Percentiles rank a stretch among this genome's conserved stretches.
phyloP scores from a whole-genome alignment of 148 eudicot species.

The Camellia granthamiana region DNA sequence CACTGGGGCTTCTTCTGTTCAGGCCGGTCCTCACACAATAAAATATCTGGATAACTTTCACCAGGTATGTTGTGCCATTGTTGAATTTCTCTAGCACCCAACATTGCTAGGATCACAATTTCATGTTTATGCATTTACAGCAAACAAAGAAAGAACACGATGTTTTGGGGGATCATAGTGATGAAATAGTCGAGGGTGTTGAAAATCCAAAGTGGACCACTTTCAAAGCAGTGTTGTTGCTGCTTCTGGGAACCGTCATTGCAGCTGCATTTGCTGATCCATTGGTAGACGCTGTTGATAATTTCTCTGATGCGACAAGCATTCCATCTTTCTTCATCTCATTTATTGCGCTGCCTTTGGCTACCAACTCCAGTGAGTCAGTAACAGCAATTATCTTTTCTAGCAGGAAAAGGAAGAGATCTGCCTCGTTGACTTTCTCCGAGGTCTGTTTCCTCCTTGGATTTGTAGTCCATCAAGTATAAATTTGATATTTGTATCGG shows the following conservation, averaged over 20 bases:
- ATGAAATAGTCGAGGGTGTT: conserved; percentile 30
- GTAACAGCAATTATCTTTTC: conserved; percentile 90
- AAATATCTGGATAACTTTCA: conserved; percentile 33
- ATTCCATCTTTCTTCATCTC: conserved; percentile 95
- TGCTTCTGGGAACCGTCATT: conserved; percentile 62
- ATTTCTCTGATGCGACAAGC: conserved; percentile 78
- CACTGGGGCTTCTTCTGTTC: conserved; percentile 15
- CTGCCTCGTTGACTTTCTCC: conserved; percentile 90
- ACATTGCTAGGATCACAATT: not conserved
- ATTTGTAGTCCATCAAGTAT: not conserved
- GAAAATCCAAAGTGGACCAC: conserved; percentile 32
- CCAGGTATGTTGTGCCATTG: conserved; percentile 24
- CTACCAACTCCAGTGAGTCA: conserved; percentile 93
- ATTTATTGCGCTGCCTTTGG: conserved; percentile 75
- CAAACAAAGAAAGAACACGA: conserved; percentile 31
- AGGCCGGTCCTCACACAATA: conserved; percentile 17
- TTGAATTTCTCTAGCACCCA: not conserved
- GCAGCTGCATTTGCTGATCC: conserved; percentile 94
- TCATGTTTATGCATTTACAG: conserved; percentile 22
- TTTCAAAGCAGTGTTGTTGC: conserved; percentile 52
- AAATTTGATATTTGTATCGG: not conserved
- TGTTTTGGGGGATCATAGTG: conserved; percentile 34
- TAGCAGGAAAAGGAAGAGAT: conserved; percentile 60
- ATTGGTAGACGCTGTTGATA: conserved; percentile 77
- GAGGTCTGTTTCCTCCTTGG: conserved; percentile 51